Evolutionary conservation across 371 early-diverging fungal species (phyloP).

Genomic region (Lichtheimia ramosa): DNA sequence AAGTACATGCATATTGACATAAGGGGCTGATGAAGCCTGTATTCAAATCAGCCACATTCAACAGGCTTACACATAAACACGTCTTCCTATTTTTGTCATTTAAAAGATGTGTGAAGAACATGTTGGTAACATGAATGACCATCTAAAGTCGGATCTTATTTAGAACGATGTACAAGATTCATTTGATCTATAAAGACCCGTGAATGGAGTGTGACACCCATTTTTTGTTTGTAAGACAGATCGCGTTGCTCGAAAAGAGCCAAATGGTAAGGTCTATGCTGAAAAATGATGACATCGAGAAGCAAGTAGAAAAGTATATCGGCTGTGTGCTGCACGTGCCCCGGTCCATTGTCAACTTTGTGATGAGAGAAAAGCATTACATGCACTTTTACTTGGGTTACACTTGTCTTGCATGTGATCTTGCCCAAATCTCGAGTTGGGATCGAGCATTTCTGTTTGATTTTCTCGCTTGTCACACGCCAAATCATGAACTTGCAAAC

Average conservation of each 20-base stretch:
- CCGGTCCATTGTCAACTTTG: no score
- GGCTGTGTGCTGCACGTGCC: no score
- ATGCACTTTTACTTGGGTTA: not conserved
- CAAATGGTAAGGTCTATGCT: not conserved
- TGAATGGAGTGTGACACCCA: not conserved
- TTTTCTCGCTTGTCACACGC: slow-evolving; percentile 12
- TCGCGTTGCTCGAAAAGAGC: not conserved
- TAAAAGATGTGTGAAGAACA: no score
- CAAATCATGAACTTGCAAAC: slow-evolving; percentile 5
- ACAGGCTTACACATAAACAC: no score
- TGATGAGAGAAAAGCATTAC: not conserved
- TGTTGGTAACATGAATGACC: no score
- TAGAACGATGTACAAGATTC: slow-evolving; percentile 1
- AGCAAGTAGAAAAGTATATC: no score
- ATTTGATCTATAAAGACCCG: not conserved
- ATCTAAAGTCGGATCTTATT: not conserved
- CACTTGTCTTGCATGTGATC: not conserved
- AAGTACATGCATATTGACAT: no score
- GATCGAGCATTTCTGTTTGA: slow-evolving; percentile 1
- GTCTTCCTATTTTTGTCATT: no score
- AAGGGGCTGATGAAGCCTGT: no score
- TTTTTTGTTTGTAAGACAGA: not conserved
- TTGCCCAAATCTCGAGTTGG: not conserved
- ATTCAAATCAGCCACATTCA: no score
- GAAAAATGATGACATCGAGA: no score